Percentiles rank a stretch among this genome's conserved stretches.
These are phyloP conservation scores for Cynara cardunculus DNA, from an alignment of 129 eudicot genomes.

Conservation along the genomic window DNA sequence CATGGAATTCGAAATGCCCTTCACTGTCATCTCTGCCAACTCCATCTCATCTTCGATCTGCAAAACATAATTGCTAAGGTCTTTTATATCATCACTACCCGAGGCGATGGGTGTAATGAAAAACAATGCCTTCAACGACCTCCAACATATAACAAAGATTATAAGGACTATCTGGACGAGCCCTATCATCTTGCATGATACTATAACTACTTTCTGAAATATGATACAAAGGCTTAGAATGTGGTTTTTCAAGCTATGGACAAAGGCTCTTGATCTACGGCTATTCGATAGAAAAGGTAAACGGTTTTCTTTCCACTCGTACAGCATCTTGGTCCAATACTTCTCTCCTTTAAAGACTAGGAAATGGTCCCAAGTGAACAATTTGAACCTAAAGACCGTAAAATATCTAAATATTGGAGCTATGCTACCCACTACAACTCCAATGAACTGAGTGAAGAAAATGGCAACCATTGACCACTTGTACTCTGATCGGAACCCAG, in stretches of 20 bases:
- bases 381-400: conserved; percentile 6
- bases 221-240: not conserved
- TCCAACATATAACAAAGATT: not conserved
- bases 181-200: not conserved
- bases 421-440: conserved; percentile 16
- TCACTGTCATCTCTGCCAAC: not conserved
- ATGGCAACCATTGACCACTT: not conserved
- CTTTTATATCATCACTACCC: not conserved
- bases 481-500: not conserved
- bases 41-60: not conserved
- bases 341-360: conserved; percentile 4
- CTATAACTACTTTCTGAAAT: not conserved
- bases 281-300: not conserved
- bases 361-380: not conserved
- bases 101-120: not conserved
- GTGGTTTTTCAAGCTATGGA: not conserved
- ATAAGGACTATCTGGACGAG: not conserved
- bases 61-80: conserved; percentile 8
- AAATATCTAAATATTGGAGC: conserved; percentile 11
- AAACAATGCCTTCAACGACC: not conserved
- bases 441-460: conserved; percentile 1
- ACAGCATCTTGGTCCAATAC: conserved; percentile 28
- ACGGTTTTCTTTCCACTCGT: conserved; percentile 10
- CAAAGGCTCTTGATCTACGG: not conserved
- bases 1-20: not conserved